These are phyloP conservation scores for Sporisorium iseilematis-ciliati DNA, from an alignment of 1,284 basidiomycete species.

Conservation along the genomic window DNA sequence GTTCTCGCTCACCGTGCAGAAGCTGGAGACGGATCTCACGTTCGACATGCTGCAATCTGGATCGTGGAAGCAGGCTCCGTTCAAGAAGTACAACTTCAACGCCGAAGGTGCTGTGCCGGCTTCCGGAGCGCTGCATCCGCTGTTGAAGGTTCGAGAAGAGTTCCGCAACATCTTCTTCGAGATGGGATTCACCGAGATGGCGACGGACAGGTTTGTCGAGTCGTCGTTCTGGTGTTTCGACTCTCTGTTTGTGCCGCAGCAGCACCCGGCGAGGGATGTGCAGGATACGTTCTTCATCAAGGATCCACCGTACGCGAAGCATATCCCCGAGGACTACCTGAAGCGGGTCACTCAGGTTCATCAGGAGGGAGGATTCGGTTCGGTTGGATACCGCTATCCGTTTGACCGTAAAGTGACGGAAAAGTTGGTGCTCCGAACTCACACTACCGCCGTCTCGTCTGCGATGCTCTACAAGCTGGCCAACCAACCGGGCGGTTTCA, in stretches of 20 bases:
- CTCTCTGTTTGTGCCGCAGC: slow-evolving; percentile 96
- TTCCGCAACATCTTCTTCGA: slow-evolving; percentile 98
- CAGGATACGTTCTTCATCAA: slow-evolving; percentile 99
- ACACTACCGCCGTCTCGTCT: slow-evolving; percentile 95
- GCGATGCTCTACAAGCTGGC: slow-evolving; percentile 88
- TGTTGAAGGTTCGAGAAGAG: slow-evolving; percentile 97
- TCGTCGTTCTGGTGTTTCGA: slow-evolving; percentile 99
- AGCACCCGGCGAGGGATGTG: slow-evolving; percentile 96
- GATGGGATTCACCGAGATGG: slow-evolving; percentile 99
- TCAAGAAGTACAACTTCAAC: slow-evolving; percentile 99
- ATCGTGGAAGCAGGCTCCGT: slow-evolving; percentile 71
- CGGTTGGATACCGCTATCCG: slow-evolving; percentile 97
- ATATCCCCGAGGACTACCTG: slow-evolving; percentile 88
- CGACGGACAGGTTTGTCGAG: slow-evolving; percentile 96
- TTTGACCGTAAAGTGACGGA: slow-evolving; percentile 92
- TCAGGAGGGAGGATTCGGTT: slow-evolving; percentile 90
- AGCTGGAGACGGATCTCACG: slow-evolving; percentile 97
- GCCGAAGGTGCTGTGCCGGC: slow-evolving; percentile 89
- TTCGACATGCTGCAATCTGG: slow-evolving; percentile 88
- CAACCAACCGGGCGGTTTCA: slow-evolving; percentile 81
- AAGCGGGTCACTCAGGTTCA: slow-evolving; percentile 88
- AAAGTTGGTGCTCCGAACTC: slow-evolving; percentile 92
- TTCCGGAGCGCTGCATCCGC: slow-evolving; percentile 92
- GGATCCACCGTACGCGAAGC: slow-evolving; percentile 83
- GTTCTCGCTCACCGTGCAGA: slow-evolving; percentile 92